phyloP scores from a whole-genome alignment of 768 basidiomycete genomes.

The Crepidotus variabilis region DNA sequence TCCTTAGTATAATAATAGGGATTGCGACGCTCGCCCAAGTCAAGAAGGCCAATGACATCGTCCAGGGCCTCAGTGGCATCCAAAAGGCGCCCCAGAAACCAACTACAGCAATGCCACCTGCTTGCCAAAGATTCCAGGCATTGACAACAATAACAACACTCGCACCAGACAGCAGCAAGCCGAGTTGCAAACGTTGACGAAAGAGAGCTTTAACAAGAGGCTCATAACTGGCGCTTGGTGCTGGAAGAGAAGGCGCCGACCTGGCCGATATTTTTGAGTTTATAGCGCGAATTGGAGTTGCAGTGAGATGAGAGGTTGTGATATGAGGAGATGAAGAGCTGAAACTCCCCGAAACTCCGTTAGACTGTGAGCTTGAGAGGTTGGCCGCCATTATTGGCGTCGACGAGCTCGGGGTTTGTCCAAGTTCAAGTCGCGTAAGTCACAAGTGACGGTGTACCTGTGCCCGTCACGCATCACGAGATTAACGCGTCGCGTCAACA shows the following conservation, averaged over 20 bases:
- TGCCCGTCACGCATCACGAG: slow-evolving; percentile 7
- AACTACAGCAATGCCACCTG: slow-evolving; percentile 29
- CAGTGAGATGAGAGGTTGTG: slow-evolving; percentile 8
- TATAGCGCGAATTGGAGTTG: slow-evolving; percentile 46
- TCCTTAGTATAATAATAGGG: slow-evolving; percentile 56
- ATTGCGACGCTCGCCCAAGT: slow-evolving; percentile 52
- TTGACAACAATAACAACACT: slow-evolving; percentile 41
- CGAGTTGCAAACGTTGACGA: slow-evolving; percentile 53
- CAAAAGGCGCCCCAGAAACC: slow-evolving; percentile 28
- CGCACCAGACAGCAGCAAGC: slow-evolving; percentile 48
- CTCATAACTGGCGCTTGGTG: slow-evolving; percentile 57
- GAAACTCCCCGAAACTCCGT: not conserved
- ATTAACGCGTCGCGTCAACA: too few species aligned
- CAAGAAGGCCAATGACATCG: slow-evolving; percentile 35
- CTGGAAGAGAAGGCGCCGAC: slow-evolving; percentile 51
- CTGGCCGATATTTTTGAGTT: slow-evolving; percentile 41
- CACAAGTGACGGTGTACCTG: too few species aligned
- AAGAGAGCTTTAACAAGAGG: slow-evolving; percentile 63
- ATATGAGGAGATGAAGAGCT: slow-evolving; percentile 5
- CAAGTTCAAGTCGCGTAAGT: not conserved
- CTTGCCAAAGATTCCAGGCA: slow-evolving; percentile 40
- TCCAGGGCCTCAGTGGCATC: slow-evolving; percentile 38
- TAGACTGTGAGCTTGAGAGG: slow-evolving; percentile 15
- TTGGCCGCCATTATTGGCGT: slow-evolving; percentile 16
- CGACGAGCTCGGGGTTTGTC: slow-evolving; percentile 5